Evolutionary conservation across 805 yeast species (phyloP).

Genomic region (Candida chilensis): DNA sequence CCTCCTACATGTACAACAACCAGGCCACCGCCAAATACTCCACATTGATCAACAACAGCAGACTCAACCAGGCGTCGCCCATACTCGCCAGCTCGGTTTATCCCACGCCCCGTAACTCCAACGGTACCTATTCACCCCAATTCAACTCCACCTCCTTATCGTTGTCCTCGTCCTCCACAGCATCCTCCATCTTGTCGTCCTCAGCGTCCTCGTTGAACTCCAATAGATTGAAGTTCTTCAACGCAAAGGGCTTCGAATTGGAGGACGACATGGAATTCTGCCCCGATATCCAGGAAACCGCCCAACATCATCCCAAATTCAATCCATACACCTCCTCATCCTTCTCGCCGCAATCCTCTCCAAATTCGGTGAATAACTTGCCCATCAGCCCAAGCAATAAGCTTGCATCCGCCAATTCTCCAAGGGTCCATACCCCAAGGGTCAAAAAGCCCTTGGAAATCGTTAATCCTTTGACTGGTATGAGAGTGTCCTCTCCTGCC

Average conservation of each 20-base stretch:
- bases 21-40: slow-evolving; percentile 6
- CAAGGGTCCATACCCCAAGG: slow-evolving; percentile 47
- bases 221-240: slow-evolving; percentile 45
- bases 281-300: slow-evolving; percentile 37
- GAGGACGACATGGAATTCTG: slow-evolving; percentile 62
- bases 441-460: slow-evolving; percentile 52
- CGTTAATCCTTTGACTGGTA: slow-evolving; percentile 52
- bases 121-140: not conserved
- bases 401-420: slow-evolving; percentile 14
- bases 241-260: slow-evolving; percentile 49
- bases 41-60: slow-evolving; percentile 8
- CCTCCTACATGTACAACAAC: too few relatives aligned
- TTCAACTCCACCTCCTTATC: not conserved
- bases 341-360: slow-evolving; percentile 43
- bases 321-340: slow-evolving; percentile 61
- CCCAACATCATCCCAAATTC: slow-evolving; percentile 34
- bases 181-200: too few relatives aligned
- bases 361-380: slow-evolving; percentile 14
- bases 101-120: slow-evolving; percentile 8
- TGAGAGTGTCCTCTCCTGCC: slow-evolving; percentile 46
- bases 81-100: not conserved
- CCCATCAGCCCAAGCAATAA: slow-evolving; percentile 8
- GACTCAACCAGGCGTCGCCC: not conserved
- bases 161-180: not conserved
- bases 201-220: slow-evolving; percentile 27